Evolutionary conservation across 208 protist species (phyloP).

Genomic region (Trypanosomatidae sp.): DNA sequence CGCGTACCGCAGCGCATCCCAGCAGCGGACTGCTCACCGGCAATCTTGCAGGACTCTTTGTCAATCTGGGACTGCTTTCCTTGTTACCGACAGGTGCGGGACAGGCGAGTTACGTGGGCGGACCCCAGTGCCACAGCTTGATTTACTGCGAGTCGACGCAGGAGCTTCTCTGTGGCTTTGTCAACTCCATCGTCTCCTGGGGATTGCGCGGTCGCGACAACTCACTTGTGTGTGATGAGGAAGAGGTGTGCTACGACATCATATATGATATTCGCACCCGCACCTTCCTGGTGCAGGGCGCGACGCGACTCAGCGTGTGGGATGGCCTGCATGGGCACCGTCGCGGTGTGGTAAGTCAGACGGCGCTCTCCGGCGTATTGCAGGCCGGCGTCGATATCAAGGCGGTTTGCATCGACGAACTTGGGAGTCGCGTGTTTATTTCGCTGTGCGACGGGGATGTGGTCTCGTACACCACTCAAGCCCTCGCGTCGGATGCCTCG

Average conservation of each 20-base stretch:
- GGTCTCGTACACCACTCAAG: conserved; percentile 43
- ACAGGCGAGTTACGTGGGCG: conserved; percentile 5
- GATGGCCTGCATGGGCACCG: conserved; percentile 49
- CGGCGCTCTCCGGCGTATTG: conserved; percentile 14
- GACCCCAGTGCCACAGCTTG: conserved; percentile 27
- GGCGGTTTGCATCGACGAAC: conserved; percentile 57
- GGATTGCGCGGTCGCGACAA: conserved; percentile 25
- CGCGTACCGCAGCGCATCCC: conserved; percentile 1
- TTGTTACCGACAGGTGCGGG: conserved; percentile 18
- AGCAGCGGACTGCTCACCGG: neutral
- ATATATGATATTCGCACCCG: conserved; percentile 44
- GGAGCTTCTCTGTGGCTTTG: conserved; percentile 63
- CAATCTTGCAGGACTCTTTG: conserved; percentile 8
- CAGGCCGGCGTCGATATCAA: conserved; percentile 38
- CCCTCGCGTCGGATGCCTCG: conserved; percentile 7
- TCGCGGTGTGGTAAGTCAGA: conserved; percentile 42
- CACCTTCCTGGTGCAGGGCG: conserved; percentile 58
- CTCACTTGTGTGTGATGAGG: conserved; percentile 40
- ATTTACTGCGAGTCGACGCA: conserved; percentile 48
- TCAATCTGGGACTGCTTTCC: conserved; percentile 20
- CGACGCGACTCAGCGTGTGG: conserved; percentile 65
- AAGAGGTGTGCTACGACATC: conserved; percentile 37
- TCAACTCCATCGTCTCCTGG: conserved; percentile 56
- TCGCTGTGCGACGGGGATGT: conserved; percentile 36
- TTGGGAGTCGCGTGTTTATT: conserved; percentile 60